phyloP scores from a whole-genome alignment of 2,329 filamentous ascomycete genomes.

The Mycosphaerella sp. region DNA sequence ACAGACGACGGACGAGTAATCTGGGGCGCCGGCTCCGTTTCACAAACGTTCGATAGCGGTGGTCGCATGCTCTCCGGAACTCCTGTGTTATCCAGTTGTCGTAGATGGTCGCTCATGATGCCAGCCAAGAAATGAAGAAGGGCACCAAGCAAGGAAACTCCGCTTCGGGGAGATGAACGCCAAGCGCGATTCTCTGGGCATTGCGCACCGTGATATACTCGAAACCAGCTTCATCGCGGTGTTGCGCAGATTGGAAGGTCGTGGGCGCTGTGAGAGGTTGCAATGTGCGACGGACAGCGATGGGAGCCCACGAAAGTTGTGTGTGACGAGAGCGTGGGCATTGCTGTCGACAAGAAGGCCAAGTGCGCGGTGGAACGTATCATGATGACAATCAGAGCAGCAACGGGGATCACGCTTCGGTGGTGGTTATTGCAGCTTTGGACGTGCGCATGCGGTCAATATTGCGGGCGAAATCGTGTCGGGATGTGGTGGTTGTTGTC shows the following conservation, averaged over 20 bases:
- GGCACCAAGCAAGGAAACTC: constrained; percentile 7
- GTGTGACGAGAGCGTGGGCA: constrained; percentile 9
- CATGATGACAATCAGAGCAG: constrained; percentile 4
- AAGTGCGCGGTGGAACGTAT: constrained; percentile 18
- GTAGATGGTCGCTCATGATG: background rate
- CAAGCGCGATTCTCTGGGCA: constrained; percentile 13
- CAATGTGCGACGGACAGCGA: background rate
- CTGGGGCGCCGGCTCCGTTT: constrained; percentile 1
- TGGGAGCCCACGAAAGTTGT: constrained; percentile 12
- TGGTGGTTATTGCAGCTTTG: background rate
- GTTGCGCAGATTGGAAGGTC: constrained; percentile 2
- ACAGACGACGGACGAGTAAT: background rate
- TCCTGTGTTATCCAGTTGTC: background rate
- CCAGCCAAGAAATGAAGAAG: background rate
- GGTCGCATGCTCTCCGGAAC: background rate
- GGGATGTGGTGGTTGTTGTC: background rate
- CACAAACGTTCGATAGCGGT: background rate
- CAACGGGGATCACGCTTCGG: constrained; percentile 8
- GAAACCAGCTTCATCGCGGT: constrained; percentile 6
- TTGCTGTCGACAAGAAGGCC: constrained; percentile 17
- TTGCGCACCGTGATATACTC: background rate
- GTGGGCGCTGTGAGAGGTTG: background rate
- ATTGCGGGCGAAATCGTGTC: constrained; percentile 4
- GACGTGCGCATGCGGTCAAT: constrained; percentile 5
- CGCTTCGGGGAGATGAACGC: constrained; percentile 4